Evolutionary conservation across 805 yeast species (phyloP).

Genomic region (Kodamaea hsintzibuensis): DNA sequence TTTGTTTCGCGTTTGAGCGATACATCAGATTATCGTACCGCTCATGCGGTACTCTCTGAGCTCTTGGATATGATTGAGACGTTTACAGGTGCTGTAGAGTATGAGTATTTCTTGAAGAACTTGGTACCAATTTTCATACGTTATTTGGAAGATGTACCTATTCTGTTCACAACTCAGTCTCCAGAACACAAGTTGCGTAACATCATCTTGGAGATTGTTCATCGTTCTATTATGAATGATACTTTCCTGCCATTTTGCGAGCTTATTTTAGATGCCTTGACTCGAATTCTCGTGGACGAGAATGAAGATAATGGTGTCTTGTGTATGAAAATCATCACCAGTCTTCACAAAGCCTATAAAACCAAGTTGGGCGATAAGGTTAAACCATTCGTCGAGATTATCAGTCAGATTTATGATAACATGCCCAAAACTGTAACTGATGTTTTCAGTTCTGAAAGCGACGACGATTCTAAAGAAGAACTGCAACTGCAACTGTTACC

Average conservation of each 20-base stretch:
- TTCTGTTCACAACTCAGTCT: slow-evolving; percentile 65
- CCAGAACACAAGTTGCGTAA: slow-evolving; percentile 79
- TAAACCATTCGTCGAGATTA: slow-evolving; percentile 72
- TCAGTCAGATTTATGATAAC: slow-evolving; percentile 74
- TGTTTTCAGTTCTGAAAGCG: slow-evolving; percentile 47
- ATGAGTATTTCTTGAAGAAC: slow-evolving; percentile 69
- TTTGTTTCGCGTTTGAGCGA: slow-evolving; percentile 66
- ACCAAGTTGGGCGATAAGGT: slow-evolving; percentile 65
- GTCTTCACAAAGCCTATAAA: slow-evolving; percentile 84
- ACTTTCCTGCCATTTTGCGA: slow-evolving; percentile 70
- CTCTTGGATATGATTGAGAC: slow-evolving; percentile 84
- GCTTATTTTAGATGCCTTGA: slow-evolving; percentile 58
- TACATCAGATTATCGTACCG: slow-evolving; percentile 54
- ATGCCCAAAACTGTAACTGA: slow-evolving; percentile 74
- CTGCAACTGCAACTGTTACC: slow-evolving; percentile 14
- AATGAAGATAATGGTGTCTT: slow-evolving; percentile 95
- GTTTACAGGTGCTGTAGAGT: slow-evolving; percentile 77
- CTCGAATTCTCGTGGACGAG: slow-evolving; percentile 64
- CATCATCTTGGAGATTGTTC: slow-evolving; percentile 73
- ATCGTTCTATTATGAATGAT: slow-evolving; percentile 81
- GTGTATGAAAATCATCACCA: slow-evolving; percentile 84
- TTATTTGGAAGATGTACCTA: slow-evolving; percentile 65
- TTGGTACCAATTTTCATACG: slow-evolving; percentile 69
- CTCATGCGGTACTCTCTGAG: slow-evolving; percentile 74
- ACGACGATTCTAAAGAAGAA: slow-evolving; percentile 23